These are phyloP conservation scores for Paecilomyces niveus DNA, from an alignment of 2,329 filamentous ascomycete species.

Conservation along the genomic window DNA sequence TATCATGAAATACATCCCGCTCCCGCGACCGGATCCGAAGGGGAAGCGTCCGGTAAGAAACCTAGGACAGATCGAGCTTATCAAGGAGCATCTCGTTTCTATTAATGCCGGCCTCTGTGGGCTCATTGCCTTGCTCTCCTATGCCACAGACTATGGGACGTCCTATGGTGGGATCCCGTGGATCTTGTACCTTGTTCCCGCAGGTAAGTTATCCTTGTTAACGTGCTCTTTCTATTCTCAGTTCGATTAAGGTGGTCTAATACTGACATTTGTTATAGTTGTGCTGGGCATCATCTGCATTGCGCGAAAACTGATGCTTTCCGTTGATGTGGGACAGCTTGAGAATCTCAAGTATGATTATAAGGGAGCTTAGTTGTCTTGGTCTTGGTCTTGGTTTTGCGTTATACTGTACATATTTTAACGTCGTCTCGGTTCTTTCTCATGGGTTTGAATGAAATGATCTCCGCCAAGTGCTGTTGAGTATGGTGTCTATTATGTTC, in stretches of 20 bases:
- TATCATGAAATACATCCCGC: slow-evolving; percentile 25
- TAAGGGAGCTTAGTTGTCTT: slow-evolving; percentile 29
- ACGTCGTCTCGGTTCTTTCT: background rate
- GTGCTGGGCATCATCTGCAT: slow-evolving; percentile 25
- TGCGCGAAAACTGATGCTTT: slow-evolving; percentile 28
- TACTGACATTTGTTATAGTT: slow-evolving; percentile 13
- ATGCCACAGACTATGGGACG: slow-evolving; percentile 9
- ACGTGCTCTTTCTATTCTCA: background rate
- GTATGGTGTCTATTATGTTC: too few relatives aligned
- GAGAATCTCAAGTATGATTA: slow-evolving; percentile 34
- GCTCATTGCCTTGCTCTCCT: slow-evolving; percentile 21
- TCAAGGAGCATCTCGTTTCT: slow-evolving; percentile 17
- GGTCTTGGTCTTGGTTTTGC: background rate
- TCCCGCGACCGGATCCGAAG: slow-evolving; percentile 19
- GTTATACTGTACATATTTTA: background rate
- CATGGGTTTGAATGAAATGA: too few relatives aligned
- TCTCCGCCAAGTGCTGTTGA: too few relatives aligned
- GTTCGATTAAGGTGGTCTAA: background rate
- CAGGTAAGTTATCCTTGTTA: slow-evolving; percentile 20
- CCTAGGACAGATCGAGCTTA: slow-evolving; percentile 11
- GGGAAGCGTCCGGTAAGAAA: slow-evolving; percentile 20
- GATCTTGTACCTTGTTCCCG: slow-evolving; percentile 29
- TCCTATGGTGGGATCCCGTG: slow-evolving; percentile 17
- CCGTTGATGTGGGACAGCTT: slow-evolving; percentile 31
- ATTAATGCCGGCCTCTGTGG: slow-evolving; percentile 22